Evolutionary conservation across 2,329 filamentous ascomycete genomes (phyloP), one percentile per base, ranked within the genome.

Genomic region (Penicillium freii): DNA sequence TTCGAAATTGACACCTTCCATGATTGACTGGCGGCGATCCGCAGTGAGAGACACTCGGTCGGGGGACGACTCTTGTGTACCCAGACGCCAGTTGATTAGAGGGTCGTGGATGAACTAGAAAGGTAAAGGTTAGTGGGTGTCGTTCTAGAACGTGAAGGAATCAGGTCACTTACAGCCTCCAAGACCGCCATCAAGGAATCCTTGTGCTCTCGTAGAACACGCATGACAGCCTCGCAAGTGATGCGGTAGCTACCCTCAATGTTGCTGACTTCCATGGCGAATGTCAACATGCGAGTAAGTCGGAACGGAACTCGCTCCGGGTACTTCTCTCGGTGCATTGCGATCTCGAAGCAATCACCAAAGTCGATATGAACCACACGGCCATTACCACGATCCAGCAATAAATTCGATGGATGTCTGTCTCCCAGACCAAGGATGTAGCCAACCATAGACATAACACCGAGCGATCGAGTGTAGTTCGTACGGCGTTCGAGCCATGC

Each of bases 401-500:
- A 95, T 69, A 99, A 79, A 75, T 99, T 99, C 59, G 92, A 97
- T 38, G 95, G 95, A 77, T 99, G 94, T 47, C 95, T 88, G 78
- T 99, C 94, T 54, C 94, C 94, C 15, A 99, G 82, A 59, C 94
- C 95, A 23, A 99, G 86, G 63, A 99, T 97, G 75, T 99, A 99
- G 62, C 94, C 94, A n/a, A 97, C 94, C 92, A 99, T 99, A n/a
- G 92, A 97, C 94, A 99, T 99, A 69, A 99, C 94, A 66, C 91
- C 94, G 2, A 99, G 82, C 1, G 93, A 97, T 57, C 94, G 89
- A 19, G 94, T 99, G 78, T 99, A 99, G 73, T 96, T 99, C n/a
- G 95, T 99, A 52, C 94, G 89, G 43, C 94, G 85, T 75, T 97
- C 94, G 34, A 99, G 86, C 94, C 94, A 99, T 2, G 93, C 89